Conservation (phyloP, 108 stramenopile genomes). For the Seminavis robusta region DNA sequence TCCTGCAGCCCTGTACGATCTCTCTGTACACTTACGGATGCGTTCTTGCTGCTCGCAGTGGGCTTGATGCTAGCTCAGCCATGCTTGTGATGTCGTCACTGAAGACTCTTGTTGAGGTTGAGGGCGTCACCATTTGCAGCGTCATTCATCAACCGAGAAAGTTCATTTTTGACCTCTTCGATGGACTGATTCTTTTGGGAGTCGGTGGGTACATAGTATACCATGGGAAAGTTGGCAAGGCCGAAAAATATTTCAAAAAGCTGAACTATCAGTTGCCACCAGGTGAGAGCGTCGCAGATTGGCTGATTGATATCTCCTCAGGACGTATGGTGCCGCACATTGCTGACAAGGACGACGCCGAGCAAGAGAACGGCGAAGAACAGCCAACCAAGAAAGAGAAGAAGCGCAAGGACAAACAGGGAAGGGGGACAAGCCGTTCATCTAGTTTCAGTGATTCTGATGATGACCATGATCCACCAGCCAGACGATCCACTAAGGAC, state of each 20-base stretch:
- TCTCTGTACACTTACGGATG: not conserved
- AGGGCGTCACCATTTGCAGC: slow-evolving; percentile 50
- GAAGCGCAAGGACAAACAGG: too few species aligned
- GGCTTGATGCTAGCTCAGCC: slow-evolving; percentile 42
- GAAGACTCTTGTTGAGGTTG: slow-evolving; percentile 21
- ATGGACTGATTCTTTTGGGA: slow-evolving; percentile 66
- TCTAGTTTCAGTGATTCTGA: too few species aligned
- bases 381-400: too few species aligned
- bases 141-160: slow-evolving; percentile 84
- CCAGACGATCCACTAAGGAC: too few species aligned
- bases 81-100: slow-evolving; percentile 45
- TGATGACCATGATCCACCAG: too few species aligned
- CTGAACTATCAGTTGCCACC: slow-evolving; percentile 25
- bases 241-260: slow-evolving; percentile 18
- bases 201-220: slow-evolving; percentile 51
- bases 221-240: slow-evolving; percentile 24
- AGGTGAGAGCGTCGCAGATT: slow-evolving; percentile 41
- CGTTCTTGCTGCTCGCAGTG: not conserved
- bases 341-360: not conserved
- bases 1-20: not conserved
- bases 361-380: too few species aligned
- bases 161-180: slow-evolving; percentile 74
- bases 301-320: slow-evolving; percentile 41
- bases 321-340: slow-evolving; percentile 20
- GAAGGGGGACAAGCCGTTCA: too few species aligned